phyloP scores from a whole-genome alignment of 805 yeast species.

The Vanderwaltozyma polyspora region DNA sequence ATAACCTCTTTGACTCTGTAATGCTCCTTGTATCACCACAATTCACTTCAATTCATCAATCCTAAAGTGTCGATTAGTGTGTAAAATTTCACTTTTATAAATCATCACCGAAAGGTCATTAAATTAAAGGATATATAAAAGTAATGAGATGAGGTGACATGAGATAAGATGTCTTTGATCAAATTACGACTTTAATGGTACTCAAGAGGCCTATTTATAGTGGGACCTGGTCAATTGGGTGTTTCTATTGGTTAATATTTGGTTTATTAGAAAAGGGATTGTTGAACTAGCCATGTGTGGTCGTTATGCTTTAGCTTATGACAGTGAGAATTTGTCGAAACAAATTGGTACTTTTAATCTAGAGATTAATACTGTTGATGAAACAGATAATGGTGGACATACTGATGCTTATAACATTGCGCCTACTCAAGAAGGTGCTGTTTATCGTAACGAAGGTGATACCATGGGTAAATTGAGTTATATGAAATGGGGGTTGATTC shows the following conservation, averaged over 20 bases:
- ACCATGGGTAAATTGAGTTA: constrained; percentile 25
- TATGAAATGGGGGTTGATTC: constrained; percentile 78
- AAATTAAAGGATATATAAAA: no score
- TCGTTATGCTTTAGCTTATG: constrained; percentile 38
- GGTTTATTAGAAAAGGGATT: no score
- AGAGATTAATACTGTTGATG: not conserved
- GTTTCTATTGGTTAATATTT: not conserved
- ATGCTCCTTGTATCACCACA: no score
- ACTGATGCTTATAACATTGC: constrained; percentile 39
- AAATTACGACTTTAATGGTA: no score
- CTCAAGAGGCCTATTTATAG: no score
- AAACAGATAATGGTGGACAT: not conserved
- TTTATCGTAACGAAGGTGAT: constrained; percentile 13
- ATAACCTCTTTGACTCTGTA: no score
- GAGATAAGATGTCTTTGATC: no score
- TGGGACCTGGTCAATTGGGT: not conserved
- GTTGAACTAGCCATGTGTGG: constrained; percentile 69
- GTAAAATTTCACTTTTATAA: no score
- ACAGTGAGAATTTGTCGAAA: constrained; percentile 13
- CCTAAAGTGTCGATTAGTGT: no score
- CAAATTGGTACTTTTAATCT: constrained; percentile 5
- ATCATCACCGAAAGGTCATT: no score
- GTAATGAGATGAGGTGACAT: no score
- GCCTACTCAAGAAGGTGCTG: constrained; percentile 46
- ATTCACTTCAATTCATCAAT: no score